A percentile compares a stretch with the other conserved stretches of the same genome.
Evolutionary conservation across 192 early-diverging fungal genomes (phyloP).

Genomic region (Mortierella claussenii): DNA sequence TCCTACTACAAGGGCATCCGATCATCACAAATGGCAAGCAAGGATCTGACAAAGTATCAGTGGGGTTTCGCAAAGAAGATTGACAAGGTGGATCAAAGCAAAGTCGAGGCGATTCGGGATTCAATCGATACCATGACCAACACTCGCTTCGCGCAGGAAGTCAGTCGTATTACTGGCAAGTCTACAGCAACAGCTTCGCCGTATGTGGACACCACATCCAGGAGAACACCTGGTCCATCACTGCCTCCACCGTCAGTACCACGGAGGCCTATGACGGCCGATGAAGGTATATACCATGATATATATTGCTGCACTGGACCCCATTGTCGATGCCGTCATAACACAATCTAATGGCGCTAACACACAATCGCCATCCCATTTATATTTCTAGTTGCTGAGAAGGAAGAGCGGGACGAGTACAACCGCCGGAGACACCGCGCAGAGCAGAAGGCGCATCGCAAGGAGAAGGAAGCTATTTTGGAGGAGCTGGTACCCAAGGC

Average conservation of each 20-base stretch:
- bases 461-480: slow-evolving; percentile 63
- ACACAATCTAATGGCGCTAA: too few relatives aligned
- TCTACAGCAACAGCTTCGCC: slow-evolving; percentile 7
- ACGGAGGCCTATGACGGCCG: slow-evolving; percentile 31
- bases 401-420: slow-evolving; percentile 59
- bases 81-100: slow-evolving; percentile 55
- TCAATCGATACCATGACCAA: slow-evolving; percentile 70
- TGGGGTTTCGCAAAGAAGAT: slow-evolving; percentile 76
- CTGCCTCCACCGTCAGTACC: slow-evolving; percentile 19
- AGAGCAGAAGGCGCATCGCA: slow-evolving; percentile 54
- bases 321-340: too few relatives aligned
- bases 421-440: slow-evolving; percentile 46
- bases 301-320: too few relatives aligned
- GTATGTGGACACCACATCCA: slow-evolving; percentile 14
- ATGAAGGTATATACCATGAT: slow-evolving; percentile 19
- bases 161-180: slow-evolving; percentile 36
- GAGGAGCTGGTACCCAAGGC: slow-evolving; percentile 77
- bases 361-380: not conserved
- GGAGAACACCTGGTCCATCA: slow-evolving; percentile 18
- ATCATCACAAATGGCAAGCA: slow-evolving; percentile 68
- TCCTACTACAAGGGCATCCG: slow-evolving; percentile 78
- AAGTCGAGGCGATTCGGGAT: slow-evolving; percentile 66
- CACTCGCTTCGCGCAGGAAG: slow-evolving; percentile 43
- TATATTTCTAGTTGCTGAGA: slow-evolving; percentile 46
- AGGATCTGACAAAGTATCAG: slow-evolving; percentile 74